phyloP scores from a whole-genome alignment of 2,329 filamentous ascomycete species.

The Aspergillus udagawae region DNA sequence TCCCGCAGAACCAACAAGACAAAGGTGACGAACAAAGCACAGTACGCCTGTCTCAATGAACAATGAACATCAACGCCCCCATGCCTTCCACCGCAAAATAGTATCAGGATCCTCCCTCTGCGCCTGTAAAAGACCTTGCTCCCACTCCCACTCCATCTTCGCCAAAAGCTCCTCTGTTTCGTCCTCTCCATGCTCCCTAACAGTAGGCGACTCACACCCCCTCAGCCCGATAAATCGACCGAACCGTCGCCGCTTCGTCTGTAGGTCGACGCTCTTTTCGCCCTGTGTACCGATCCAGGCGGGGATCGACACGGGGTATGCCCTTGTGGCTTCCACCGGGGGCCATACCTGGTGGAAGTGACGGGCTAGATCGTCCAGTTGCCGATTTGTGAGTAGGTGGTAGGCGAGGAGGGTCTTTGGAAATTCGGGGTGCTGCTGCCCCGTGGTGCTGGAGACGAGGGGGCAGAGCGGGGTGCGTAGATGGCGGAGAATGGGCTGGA shows the following conservation, averaged over 20 bases:
- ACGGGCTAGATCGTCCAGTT: conserved; percentile 40
- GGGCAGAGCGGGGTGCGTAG: conserved; percentile 30
- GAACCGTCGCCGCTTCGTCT: conserved; percentile 38
- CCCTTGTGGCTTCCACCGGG: conserved; percentile 24
- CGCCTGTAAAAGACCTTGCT: conserved; percentile 22
- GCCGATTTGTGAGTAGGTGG: conserved; percentile 37
- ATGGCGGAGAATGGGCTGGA: conserved; percentile 19
- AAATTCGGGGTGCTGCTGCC: conserved; percentile 35
- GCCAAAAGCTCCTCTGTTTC: conserved; percentile 16
- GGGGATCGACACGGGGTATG: conserved; percentile 32
- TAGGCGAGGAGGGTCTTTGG: conserved; percentile 36
- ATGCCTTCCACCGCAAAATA: conserved; percentile 16
- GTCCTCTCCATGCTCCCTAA: not conserved
- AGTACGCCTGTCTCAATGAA: not conserved
- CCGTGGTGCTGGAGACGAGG: conserved; percentile 35
- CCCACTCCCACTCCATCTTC: conserved; percentile 28
- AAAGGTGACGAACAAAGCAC: not conserved
- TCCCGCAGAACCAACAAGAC: conserved; percentile 5
- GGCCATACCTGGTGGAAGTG: conserved; percentile 43
- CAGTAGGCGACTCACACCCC: conserved; percentile 31
- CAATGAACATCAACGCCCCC: not conserved
- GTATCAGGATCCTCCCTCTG: conserved; percentile 19
- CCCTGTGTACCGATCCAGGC: conserved; percentile 26
- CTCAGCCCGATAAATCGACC: conserved; percentile 42
- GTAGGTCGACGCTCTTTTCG: conserved; percentile 24